phyloP scores from a whole-genome alignment of 2,329 filamentous ascomycete genomes.

The Alternaria rosae region DNA sequence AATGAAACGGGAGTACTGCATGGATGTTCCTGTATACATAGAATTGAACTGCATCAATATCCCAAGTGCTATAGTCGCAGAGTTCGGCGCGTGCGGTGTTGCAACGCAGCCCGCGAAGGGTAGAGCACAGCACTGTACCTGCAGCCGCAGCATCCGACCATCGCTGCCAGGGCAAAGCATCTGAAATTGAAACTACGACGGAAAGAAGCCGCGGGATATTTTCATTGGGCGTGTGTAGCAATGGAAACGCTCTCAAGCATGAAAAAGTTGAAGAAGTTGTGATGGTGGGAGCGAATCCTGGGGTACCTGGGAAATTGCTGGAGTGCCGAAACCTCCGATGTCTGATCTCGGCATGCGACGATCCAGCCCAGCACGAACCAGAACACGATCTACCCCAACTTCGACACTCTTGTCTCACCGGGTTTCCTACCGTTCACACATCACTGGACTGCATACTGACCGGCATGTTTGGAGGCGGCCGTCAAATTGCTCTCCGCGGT shows the following conservation, averaged over 20 bases:
- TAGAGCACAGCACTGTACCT: neutral
- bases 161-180: neutral
- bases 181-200: neutral
- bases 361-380: slow-evolving; percentile 24
- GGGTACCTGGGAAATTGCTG: slow-evolving; percentile 10
- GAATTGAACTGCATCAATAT: slow-evolving; percentile 18
- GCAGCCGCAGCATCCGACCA: neutral
- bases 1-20: slow-evolving; percentile 32
- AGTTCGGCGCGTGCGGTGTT: neutral
- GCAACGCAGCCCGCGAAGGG: neutral
- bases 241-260: slow-evolving; percentile 1
- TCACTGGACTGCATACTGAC: slow-evolving; percentile 13
- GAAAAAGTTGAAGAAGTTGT: neutral
- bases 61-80: slow-evolving; percentile 12
- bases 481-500: slow-evolving; percentile 21
- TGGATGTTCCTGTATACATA: slow-evolving; percentile 18
- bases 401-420: slow-evolving; percentile 4
- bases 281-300: neutral
- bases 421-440: slow-evolving; percentile 9
- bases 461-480: slow-evolving; percentile 20
- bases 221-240: slow-evolving; percentile 8
- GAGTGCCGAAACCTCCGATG: slow-evolving; percentile 25
- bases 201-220: neutral
- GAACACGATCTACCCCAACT: slow-evolving; percentile 9
- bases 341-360: slow-evolving; percentile 26